Percentiles rank a stretch among this genome's conserved stretches.
phyloP scores from a whole-genome alignment of 257 asterid species.

The Scutellaria baicalensis region DNA sequence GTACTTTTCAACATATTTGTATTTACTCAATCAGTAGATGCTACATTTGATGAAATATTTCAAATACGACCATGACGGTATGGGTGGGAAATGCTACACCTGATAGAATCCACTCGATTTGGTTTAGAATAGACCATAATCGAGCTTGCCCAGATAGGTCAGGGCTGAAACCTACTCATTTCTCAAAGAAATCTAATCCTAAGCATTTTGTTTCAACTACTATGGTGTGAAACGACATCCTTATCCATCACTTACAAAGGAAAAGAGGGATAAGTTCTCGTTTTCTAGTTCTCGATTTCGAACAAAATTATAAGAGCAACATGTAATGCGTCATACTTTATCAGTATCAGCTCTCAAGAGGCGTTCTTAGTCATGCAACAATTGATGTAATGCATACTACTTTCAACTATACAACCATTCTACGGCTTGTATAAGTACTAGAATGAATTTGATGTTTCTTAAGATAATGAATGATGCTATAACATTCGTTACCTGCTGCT shows the following conservation, averaged over 20 bases:
- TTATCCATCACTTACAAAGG: background rate
- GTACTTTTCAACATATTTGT: background rate
- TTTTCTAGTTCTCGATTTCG: too few relatives aligned
- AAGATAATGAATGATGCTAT: background rate
- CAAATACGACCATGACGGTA: too few relatives aligned
- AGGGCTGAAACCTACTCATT: too few relatives aligned
- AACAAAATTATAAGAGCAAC: too few relatives aligned
- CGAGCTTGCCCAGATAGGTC: too few relatives aligned
- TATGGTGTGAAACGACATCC: background rate
- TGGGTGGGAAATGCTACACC: too few relatives aligned
- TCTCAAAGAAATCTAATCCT: too few relatives aligned
- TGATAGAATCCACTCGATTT: too few relatives aligned
- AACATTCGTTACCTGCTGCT: background rate
- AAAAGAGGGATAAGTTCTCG: background rate
- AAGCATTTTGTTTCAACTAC: too few relatives aligned
- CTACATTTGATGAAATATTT: background rate
- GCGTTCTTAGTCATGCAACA: background rate
- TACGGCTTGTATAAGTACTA: background rate
- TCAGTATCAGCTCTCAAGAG: too few relatives aligned
- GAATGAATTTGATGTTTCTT: background rate
- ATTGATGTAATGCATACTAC: background rate
- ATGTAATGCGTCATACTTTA: too few relatives aligned
- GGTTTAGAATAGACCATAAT: too few relatives aligned
- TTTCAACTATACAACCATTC: background rate
- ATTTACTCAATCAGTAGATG: background rate